Conservation (phyloP, 2,329 filamentous ascomycete species). For the Pseudopyrenochaeta lycopersici region DNA sequence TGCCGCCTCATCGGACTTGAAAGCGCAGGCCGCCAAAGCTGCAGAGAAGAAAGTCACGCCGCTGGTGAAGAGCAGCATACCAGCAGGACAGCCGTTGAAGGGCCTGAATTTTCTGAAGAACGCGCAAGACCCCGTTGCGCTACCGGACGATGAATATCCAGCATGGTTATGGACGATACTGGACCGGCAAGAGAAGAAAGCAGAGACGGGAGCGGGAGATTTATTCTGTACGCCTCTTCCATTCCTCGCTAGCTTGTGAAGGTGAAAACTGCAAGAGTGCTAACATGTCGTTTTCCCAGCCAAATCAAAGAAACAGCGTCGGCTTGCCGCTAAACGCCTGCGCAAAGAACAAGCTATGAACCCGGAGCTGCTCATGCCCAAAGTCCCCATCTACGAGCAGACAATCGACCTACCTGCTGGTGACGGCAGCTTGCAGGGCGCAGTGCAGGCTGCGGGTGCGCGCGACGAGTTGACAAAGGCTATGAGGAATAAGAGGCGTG, state of each 20-base stretch:
- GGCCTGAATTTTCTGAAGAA: slow-evolving; percentile 83
- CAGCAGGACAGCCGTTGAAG: slow-evolving; percentile 73
- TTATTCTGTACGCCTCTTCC: slow-evolving; percentile 75
- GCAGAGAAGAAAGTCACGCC: slow-evolving; percentile 41
- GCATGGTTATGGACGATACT: slow-evolving; percentile 81
- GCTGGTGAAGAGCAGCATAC: slow-evolving; percentile 59
- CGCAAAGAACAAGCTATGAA: slow-evolving; percentile 71
- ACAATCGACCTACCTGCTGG: slow-evolving; percentile 73
- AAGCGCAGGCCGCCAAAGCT: slow-evolving; percentile 33
- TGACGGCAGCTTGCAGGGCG: slow-evolving; percentile 58
- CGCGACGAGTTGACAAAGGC: slow-evolving; percentile 72
- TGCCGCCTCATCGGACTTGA: slow-evolving; percentile 26
- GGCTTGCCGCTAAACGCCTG: slow-evolving; percentile 72
- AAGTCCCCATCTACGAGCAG: slow-evolving; percentile 80
- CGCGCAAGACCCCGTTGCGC: slow-evolving; percentile 75
- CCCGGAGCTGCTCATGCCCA: slow-evolving; percentile 66
- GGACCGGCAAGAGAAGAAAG: slow-evolving; percentile 64
- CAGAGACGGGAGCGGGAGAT: slow-evolving; percentile 69
- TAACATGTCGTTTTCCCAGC: slow-evolving; percentile 21
- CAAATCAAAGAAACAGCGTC: slow-evolving; percentile 85
- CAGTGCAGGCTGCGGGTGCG: slow-evolving; percentile 57
- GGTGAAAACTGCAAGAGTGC: neutral
- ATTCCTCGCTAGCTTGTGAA: neutral
- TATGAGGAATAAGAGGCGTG: slow-evolving; percentile 78
- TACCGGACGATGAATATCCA: slow-evolving; percentile 79